Percentiles rank a stretch among this genome's conserved stretches.
Evolutionary conservation across 257 asterid species (phyloP).

Genomic region (Jasminum sambac): DNA sequence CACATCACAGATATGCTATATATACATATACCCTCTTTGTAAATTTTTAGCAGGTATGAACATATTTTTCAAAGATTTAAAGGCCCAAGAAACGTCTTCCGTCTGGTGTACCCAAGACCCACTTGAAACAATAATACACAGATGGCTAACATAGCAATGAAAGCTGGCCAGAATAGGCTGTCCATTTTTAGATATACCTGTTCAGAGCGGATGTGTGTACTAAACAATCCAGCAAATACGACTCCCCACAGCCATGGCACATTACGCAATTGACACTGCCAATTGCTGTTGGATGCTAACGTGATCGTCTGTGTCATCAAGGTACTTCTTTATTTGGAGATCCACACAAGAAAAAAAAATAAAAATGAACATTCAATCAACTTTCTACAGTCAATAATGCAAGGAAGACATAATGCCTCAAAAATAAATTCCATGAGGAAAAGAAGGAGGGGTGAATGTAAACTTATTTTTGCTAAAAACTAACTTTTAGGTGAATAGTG

Average conservation of each 20-base stretch:
- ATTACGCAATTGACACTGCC: slow-evolving; percentile 72
- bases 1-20: no score
- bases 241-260: slow-evolving; percentile 68
- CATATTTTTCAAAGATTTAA: slow-evolving; percentile 26
- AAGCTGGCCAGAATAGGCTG: slow-evolving; percentile 48
- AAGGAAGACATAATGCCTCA: neutral
- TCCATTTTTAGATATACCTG: neutral
- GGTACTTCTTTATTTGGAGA: slow-evolving; percentile 78
- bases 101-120: slow-evolving; percentile 68
- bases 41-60: neutral
- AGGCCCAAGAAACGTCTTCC: slow-evolving; percentile 88
- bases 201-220: slow-evolving; percentile 75
- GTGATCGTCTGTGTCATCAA: slow-evolving; percentile 89
- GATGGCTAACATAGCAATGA: slow-evolving; percentile 39
- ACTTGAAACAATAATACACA: slow-evolving; percentile 53
- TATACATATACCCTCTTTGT: neutral
- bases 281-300: slow-evolving; percentile 89
- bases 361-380: slow-evolving; percentile 14
- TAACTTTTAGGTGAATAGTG: no score
- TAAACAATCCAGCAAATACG: slow-evolving; percentile 65
- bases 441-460: neutral
- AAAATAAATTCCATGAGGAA: neutral
- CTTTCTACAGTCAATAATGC: neutral
- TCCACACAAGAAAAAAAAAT: neutral
- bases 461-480: no score